Evolutionary conservation across 441 rosid species (phyloP), one percentile per base, ranked within the genome.

Genomic region (Syzygium malaccense): DNA sequence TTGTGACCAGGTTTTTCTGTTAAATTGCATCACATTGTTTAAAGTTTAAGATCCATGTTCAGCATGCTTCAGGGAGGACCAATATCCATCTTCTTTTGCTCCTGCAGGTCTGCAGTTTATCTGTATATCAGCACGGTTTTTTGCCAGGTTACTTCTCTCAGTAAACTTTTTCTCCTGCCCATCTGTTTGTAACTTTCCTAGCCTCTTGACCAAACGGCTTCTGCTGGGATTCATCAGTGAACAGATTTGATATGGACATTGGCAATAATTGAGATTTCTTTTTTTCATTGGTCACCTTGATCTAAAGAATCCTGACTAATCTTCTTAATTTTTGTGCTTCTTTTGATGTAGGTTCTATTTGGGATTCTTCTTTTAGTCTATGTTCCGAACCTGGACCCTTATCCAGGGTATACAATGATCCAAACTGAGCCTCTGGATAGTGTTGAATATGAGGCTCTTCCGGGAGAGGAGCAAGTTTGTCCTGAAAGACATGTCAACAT

Each of bases 371-470:
- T 96, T 91, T 92, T 97, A 89, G 94, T 94, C 86, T 91, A 96
- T 91, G 89, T 96, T 89, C 99, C 99, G 86, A 90, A 94, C 91
- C 90, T 96, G 99, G 98, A 95, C 89, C 97, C 98, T 88, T 93
- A 95, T 87, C 96, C 99, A 93, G 98, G 99, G 90, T 97, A 98
- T 92, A 93, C 96, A 86, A 95, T 95, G 55, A 26, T 94, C 91
- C 89, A 88, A 55, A 86, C 89, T 90, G 98, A 95, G 88, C 90
- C 91, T 86, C 86, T 90, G 26, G 97, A 95, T 56, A 96, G 95
- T 86, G 93, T 91, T 89, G 99, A 93, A 90, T 98, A 98, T 93
- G 97, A 97, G 91, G 99, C 94, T 92, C 98, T 98, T 87, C 95
- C 98, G 51, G 97, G 93, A 86, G 99, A 95, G 92, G 98, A 97